Evolutionary conservation across 1,139 yeast species (phyloP).

Genomic region (Meyerozyma smithsonii): DNA sequence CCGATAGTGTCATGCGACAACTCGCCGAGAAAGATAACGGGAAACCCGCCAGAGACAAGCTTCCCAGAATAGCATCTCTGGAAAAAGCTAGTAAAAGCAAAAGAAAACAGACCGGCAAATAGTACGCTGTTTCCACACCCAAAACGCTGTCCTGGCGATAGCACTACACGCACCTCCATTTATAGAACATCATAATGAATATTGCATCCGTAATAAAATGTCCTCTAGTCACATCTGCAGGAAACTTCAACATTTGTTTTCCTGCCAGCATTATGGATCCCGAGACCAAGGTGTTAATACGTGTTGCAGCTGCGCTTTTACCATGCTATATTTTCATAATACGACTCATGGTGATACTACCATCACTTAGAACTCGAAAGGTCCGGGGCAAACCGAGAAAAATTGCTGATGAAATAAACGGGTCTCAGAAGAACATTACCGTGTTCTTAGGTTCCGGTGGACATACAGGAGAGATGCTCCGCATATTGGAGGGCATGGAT

Average conservation of each 20-base stretch:
- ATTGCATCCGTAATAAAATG: too few species aligned
- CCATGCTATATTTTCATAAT: slow-evolving; percentile 22
- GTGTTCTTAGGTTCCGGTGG: slow-evolving; percentile 80
- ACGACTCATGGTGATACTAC: slow-evolving; percentile 27
- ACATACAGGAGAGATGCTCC: slow-evolving; percentile 92
- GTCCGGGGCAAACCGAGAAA: slow-evolving; percentile 1
- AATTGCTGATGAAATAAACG: slow-evolving; percentile 7
- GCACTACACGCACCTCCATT: neutral
- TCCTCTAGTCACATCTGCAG: too few species aligned
- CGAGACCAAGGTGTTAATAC: slow-evolving; percentile 21
- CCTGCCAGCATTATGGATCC: slow-evolving; percentile 17
- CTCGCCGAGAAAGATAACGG: slow-evolving; percentile 38
- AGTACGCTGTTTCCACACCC: too few species aligned
- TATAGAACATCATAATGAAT: too few species aligned
- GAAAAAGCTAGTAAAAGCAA: too few species aligned
- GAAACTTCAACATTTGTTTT: neutral
- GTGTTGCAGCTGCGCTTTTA: slow-evolving; percentile 17
- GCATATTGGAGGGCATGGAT: slow-evolving; percentile 45
- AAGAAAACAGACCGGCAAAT: too few species aligned
- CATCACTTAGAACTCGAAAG: slow-evolving; percentile 15
- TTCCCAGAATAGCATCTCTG: neutral
- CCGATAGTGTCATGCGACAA: slow-evolving; percentile 54
- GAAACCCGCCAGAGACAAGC: neutral
- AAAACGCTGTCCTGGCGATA: neutral
- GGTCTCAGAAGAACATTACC: slow-evolving; percentile 31